phyloP scores from a whole-genome alignment of 78 protist species.

The Creolimax fragrantissima region DNA sequence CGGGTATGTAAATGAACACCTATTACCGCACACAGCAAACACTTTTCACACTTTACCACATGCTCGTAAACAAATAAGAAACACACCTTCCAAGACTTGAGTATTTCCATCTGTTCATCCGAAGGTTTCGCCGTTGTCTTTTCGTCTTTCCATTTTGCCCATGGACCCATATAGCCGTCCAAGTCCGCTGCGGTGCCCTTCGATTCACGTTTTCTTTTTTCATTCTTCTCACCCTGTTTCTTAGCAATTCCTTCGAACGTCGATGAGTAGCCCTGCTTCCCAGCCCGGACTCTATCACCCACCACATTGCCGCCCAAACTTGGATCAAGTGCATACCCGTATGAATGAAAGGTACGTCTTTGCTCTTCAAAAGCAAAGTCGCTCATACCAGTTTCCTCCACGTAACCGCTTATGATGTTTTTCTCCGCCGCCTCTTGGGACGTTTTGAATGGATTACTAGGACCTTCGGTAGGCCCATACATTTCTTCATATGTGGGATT shows the following conservation, averaged over 20 bases:
- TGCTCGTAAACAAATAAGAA: too few relatives aligned
- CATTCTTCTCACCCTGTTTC: neutral
- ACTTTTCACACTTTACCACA: too few relatives aligned
- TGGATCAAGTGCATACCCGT: neutral
- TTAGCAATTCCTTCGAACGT: neutral
- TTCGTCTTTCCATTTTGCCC: neutral
- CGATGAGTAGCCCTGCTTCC: neutral
- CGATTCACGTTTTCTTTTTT: neutral
- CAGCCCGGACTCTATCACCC: neutral
- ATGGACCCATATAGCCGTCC: neutral
- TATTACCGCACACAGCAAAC: too few relatives aligned
- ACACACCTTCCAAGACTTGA: neutral
- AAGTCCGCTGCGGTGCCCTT: neutral
- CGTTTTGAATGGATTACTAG: neutral
- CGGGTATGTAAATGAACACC: too few relatives aligned
- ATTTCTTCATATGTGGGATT: neutral
- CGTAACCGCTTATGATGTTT: neutral
- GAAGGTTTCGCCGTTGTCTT: neutral
- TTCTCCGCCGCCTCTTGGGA: neutral
- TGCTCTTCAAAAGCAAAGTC: slow-evolving; percentile 7
- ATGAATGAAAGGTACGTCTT: neutral
- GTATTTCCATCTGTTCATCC: neutral
- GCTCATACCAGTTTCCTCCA: neutral
- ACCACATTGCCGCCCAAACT: neutral
- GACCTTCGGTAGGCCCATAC: neutral